Evolutionary conservation across 2,329 filamentous ascomycete species (phyloP).

Genomic region (Penicillium palitans): DNA sequence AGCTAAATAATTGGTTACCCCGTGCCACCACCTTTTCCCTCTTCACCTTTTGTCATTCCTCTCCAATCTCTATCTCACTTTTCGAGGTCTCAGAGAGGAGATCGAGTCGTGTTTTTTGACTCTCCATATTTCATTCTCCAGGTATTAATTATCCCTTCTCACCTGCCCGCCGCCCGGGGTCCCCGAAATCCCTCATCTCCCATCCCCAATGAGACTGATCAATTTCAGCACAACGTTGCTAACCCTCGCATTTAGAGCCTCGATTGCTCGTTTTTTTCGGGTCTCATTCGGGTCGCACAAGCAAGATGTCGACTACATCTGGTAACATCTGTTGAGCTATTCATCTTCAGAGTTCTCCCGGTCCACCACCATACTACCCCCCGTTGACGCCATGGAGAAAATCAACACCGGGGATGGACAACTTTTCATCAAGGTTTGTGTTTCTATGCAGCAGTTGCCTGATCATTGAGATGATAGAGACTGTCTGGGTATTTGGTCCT

Average conservation of each 20-base stretch:
- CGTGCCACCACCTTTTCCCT: conserved; percentile 20
- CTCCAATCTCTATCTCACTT: conserved; percentile 2
- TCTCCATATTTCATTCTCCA: neutral
- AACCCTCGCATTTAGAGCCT: conserved; percentile 9
- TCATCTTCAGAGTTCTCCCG: conserved; percentile 38
- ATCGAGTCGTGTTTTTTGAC: neutral
- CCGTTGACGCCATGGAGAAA: conserved; percentile 47
- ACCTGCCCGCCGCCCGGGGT: neutral
- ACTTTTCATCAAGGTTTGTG: conserved; percentile 49
- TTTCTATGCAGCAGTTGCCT: neutral
- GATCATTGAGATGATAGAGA: neutral
- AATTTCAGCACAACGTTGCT: neutral
- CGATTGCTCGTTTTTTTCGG: conserved; percentile 9
- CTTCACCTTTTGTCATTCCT: conserved; percentile 11
- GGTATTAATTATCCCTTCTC: conserved; percentile 3
- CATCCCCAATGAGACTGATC: conserved; percentile 1
- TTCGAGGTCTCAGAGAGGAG: neutral
- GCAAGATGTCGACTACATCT: conserved; percentile 39
- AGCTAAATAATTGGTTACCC: conserved; percentile 29
- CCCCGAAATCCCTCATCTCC: neutral
- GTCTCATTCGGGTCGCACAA: conserved; percentile 22
- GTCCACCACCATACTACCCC: conserved; percentile 26
- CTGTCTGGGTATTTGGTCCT: neutral
- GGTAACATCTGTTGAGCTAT: conserved; percentile 37
- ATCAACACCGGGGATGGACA: conserved; percentile 53